Base-by-base conservation (phyloP, 331 rosid species). In the Arachis monticola region DNA sequence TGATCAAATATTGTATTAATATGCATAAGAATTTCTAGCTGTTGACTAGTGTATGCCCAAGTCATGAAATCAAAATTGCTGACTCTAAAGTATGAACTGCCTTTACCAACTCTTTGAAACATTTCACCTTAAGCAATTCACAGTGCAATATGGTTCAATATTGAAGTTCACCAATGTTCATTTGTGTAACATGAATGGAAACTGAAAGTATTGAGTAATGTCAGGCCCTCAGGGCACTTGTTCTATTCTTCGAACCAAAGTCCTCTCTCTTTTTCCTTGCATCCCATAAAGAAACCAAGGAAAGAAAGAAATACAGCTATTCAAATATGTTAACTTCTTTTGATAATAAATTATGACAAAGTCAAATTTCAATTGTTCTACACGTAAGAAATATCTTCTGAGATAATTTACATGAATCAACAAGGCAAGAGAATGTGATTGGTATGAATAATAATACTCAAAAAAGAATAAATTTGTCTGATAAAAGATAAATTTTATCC, bases 341-440 rank as follows among this genome's bases (percentile, higher is more conserved):
- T 55, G n/a, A 14, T 50, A 27, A 46, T 78, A 64, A 60, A 59
- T 51, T 70, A 73, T 51, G 60, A 69, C 53, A 7, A 6, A 14
- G 58, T 72, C 64, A 65, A 22, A 35, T 48, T 56, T 57, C 63
- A 53, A 40, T 75, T 69, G 64, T 64, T 56, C 53, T 64, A 70
- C 78, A 40, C 40, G 77, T 64, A 55, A 58, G 57, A 27, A 27
- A 53, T 41, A 62, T 27, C 46, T 5, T 47, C 10, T 22, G 68
- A 32, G 52, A 53, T 45, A 14, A 45, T 60, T 56, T 55, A 60
- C 46, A 7, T 69, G 44, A 35, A 44, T 10, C 75, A 42, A 52
- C 71, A 66, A 58, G 22, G 66, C 71, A 66, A 58, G 22, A 51
- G 41, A 67, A 17, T 38, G 11, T 64, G 69, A 40, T 46, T 80